Base-by-base conservation (phyloP, 2,329 filamentous ascomycete genomes). In the Rasamsonia emersonii region DNA sequence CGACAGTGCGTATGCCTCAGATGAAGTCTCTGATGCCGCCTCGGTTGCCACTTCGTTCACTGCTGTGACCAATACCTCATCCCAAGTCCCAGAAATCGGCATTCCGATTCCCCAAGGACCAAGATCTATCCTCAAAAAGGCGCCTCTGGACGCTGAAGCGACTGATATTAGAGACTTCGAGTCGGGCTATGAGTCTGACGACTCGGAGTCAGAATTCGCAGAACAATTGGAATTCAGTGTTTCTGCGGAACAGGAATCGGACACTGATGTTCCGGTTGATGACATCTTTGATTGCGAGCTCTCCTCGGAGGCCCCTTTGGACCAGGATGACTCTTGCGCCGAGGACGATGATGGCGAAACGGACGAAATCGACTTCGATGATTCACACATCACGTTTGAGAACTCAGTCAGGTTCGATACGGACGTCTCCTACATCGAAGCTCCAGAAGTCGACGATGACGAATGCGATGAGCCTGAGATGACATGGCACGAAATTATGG, bases 401-500 rank as follows among this genome's bases (percentile, higher is more conserved):
- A 42, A 53, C 8, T 43, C 39, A 9, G 57, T 61, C 7, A 53
- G 50, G 4, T 61, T 61, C 39, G 47, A 54, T 29, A 32, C 52
- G 9, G 41, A 54, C 1, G 41, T 61, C 15, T 37, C 46, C 18
- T 61, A 58, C 39, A 58, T 59, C 27, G 57, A 57, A 17, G 45
- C 45, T 18, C 20, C 28, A 7, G 44, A 50, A 18, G 28, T 37
- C 6, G 50, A 52, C n/a, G 41, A 45, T 11, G 44, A 58, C 9
- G 44, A 46, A 18, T 28, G n/a, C 8, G 18, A 41, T 9, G 41
- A 43, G 11, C 24, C 37, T 10, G 47, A 51, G 21, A 54, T 61
- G 50, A 63, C 60, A 7, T 51, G 51, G 31, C 60, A 63, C 39
- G 60, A 63, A 40, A 49, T 59, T 42, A 61, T 62, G 49, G 45